A percentile compares a stretch with the other conserved stretches of the same genome.
phyloP scores from a whole-genome alignment of 805 yeast species.

The Candida suzukii region DNA sequence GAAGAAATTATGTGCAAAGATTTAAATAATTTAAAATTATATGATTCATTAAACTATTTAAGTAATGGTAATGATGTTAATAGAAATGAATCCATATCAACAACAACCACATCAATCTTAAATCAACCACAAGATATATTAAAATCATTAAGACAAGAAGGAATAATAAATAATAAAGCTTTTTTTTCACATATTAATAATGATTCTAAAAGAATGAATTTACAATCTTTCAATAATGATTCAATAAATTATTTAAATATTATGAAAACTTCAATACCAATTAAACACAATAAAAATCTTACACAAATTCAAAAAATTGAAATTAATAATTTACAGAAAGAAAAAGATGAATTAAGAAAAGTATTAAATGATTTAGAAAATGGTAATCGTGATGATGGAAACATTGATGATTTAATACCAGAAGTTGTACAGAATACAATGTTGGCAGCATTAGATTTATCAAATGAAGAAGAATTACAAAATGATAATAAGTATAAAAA shows the following conservation, averaged over 20 bases:
- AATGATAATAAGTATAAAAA: too few relatives aligned
- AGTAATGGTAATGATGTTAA: too few relatives aligned
- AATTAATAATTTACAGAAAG: slow-evolving; percentile 11
- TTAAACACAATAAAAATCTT: slow-evolving; percentile 2
- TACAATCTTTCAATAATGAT: slow-evolving; percentile 6
- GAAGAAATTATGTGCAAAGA: neutral
- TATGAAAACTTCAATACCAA: slow-evolving; percentile 12
- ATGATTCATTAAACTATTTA: too few relatives aligned
- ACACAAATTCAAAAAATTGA: slow-evolving; percentile 14
- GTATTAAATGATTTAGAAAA: slow-evolving; percentile 2
- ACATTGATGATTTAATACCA: slow-evolving; percentile 4
- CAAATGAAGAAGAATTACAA: slow-evolving; percentile 8
- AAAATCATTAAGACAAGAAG: too few relatives aligned
- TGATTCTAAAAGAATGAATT: too few relatives aligned
- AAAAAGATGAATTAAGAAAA: slow-evolving; percentile 5
- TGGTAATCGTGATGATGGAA: neutral
- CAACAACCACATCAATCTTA: too few relatives aligned
- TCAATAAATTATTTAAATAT: slow-evolving; percentile 3
- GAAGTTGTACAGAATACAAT: slow-evolving; percentile 19
- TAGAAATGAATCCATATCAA: too few relatives aligned
- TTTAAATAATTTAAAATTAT: too few relatives aligned
- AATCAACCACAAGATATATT: too few relatives aligned
- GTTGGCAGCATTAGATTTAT: slow-evolving; percentile 19
- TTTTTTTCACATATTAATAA: too few relatives aligned
- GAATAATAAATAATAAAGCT: too few relatives aligned